Conservation (phyloP, 306 rosid genomes). For the Medicago lupulina region DNA sequence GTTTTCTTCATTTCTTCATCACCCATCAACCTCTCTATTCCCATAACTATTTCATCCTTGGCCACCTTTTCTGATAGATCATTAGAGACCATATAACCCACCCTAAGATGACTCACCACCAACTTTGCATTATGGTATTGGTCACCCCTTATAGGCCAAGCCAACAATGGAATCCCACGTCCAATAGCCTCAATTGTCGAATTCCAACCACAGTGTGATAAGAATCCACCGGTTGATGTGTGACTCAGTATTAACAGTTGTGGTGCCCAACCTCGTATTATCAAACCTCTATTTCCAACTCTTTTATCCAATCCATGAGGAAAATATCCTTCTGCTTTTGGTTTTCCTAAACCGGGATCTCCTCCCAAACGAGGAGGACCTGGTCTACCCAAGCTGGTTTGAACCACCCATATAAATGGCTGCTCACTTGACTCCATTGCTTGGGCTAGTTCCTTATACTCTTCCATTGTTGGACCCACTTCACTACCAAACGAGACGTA, state of each 20-base stretch:
- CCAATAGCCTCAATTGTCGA: conserved; percentile 69
- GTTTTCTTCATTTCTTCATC: conserved; percentile 46
- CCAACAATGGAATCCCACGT: conserved; percentile 67
- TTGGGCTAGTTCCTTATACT: conserved; percentile 41
- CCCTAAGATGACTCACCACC: conserved; percentile 53
- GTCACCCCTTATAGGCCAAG: conserved; percentile 76
- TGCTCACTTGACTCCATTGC: conserved; percentile 51
- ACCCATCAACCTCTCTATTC: conserved; percentile 56
- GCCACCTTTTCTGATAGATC: conserved; percentile 41
- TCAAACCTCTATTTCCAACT: conserved; percentile 63
- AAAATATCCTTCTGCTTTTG: conserved; percentile 39
- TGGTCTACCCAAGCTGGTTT: conserved; percentile 48
- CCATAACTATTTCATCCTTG: conserved; percentile 50
- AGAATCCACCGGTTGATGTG: conserved; percentile 71
- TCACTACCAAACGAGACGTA: conserved; percentile 65
- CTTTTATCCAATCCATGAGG: conserved; percentile 51
- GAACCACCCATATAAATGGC: conserved; percentile 68
- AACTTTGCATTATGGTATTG: conserved; percentile 56
- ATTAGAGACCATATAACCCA: conserved; percentile 51
- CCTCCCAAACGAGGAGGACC: conserved; percentile 24
- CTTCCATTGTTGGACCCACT: conserved; percentile 60
- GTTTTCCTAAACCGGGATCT: neutral
- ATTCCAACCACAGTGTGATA: conserved; percentile 82
- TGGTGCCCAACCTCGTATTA: conserved; percentile 80
- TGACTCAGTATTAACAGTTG: conserved; percentile 75